Evolutionary conservation across 345 rosid species (phyloP).

Genomic region (Linum lewisii): DNA sequence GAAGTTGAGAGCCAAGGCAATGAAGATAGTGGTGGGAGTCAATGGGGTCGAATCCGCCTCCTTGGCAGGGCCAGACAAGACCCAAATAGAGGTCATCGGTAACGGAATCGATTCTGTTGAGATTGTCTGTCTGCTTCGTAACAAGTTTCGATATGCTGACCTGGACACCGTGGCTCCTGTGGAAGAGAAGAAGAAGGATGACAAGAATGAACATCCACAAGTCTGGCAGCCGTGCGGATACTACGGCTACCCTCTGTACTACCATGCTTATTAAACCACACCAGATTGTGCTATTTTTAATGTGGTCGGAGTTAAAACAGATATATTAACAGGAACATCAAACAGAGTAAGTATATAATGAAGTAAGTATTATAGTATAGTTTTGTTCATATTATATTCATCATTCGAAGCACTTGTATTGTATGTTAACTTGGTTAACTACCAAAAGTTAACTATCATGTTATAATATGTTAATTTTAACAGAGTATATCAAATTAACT

Average conservation of each 20-base stretch:
- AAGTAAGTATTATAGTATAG: too few species aligned
- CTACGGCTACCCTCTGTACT: not conserved
- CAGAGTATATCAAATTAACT: too few species aligned
- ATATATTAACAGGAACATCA: too few species aligned
- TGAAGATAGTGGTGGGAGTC: not conserved
- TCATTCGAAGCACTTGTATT: too few species aligned
- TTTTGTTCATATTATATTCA: too few species aligned
- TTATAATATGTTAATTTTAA: too few species aligned
- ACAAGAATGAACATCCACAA: not conserved
- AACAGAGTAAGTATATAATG: too few species aligned
- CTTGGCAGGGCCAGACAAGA: conserved; percentile 36
- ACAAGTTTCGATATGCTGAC: conserved; percentile 30
- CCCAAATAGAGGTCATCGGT: conserved; percentile 42
- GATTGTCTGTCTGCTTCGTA: conserved; percentile 23
- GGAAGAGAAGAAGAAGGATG: conserved; percentile 3
- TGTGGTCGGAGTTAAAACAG: too few species aligned
- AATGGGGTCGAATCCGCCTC: conserved; percentile 33
- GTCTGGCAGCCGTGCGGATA: not conserved
- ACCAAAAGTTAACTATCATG: too few species aligned
- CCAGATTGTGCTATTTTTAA: too few species aligned
- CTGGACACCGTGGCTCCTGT: conserved; percentile 25
- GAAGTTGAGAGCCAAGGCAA: not conserved
- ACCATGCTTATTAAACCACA: too few species aligned
- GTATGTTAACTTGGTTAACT: too few species aligned
- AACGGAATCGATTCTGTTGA: conserved; percentile 29